A percentile compares a stretch with the other conserved stretches of the same genome.
Conservation (phyloP, 129 eudicot species). For the Rutidosis leptorrhynchoides region DNA sequence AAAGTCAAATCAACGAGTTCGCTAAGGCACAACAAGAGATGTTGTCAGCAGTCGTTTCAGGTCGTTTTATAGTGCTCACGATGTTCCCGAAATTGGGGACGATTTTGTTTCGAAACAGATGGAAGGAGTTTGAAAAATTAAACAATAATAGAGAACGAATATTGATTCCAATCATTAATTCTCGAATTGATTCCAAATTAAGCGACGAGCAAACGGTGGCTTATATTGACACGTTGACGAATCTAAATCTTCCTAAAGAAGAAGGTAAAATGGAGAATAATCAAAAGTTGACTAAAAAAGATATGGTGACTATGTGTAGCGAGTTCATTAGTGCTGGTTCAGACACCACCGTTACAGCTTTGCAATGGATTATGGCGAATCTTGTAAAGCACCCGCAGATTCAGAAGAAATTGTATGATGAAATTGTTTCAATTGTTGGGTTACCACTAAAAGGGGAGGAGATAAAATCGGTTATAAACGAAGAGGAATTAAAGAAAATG, state of each 20-base stretch:
- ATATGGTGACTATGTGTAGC: background rate
- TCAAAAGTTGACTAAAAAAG: background rate
- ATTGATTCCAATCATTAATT: constrained; percentile 36
- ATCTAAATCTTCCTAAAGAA: background rate
- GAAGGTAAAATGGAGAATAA: background rate
- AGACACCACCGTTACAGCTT: background rate
- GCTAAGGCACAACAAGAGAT: constrained; percentile 27
- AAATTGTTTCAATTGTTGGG: background rate
- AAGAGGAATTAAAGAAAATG: constrained; percentile 13
- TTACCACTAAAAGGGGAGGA: background rate
- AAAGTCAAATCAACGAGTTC: constrained; percentile 37
- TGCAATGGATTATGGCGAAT: constrained; percentile 6
- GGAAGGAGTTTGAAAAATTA: constrained; percentile 39
- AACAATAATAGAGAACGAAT: background rate
- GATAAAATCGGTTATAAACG: constrained; percentile 5
- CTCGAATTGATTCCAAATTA: constrained; percentile 25
- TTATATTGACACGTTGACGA: background rate
- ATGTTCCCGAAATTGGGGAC: constrained; percentile 43
- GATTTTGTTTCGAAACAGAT: constrained; percentile 41
- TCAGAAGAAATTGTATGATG: background rate
- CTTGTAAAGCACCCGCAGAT: background rate
- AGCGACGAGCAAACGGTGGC: background rate
- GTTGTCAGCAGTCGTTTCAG: constrained; percentile 16
- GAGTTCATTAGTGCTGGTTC: constrained; percentile 1
- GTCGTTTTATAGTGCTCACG: constrained; percentile 35